Conservation (phyloP, 331 rosid genomes). For the Arachis monticola region DNA sequence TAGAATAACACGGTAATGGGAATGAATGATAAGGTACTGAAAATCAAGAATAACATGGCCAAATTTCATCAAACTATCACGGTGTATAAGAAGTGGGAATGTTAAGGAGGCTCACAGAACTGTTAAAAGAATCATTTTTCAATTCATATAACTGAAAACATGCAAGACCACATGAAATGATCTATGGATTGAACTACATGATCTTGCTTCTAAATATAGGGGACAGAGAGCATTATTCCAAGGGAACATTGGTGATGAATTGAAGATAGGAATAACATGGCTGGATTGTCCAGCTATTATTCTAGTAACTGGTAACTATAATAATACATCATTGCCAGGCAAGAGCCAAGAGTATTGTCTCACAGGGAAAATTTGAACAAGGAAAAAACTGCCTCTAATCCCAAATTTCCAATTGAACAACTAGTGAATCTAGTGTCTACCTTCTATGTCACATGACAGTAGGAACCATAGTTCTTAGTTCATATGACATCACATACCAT, state of each 20-base stretch:
- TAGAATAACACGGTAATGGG: too few relatives aligned
- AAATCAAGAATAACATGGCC: too few relatives aligned
- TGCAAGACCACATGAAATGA: not conserved
- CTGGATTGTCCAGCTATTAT: conserved; percentile 17
- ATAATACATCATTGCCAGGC: conserved; percentile 39
- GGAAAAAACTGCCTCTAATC: conserved; percentile 36
- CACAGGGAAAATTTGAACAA: conserved; percentile 24
- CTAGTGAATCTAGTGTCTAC: conserved; percentile 45
- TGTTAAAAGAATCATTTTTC: not conserved
- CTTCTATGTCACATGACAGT: conserved; percentile 42
- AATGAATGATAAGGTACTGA: too few relatives aligned
- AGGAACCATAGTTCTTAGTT: conserved; percentile 17
- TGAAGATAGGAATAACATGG: not conserved
- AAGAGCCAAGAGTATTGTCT: conserved; percentile 45
- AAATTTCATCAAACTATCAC: too few relatives aligned
- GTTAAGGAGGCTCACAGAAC: not conserved
- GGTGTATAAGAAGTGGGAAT: too few relatives aligned
- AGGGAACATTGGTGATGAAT: not conserved
- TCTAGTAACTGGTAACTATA: conserved; percentile 4
- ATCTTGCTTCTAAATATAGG: conserved; percentile 3
- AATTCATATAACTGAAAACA: not conserved
- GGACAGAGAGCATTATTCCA: conserved; percentile 9
- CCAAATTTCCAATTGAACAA: conserved; percentile 29
- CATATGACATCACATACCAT: conserved; percentile 51
- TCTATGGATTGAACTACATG: conserved; percentile 9